Evolutionary conservation across 2,329 filamentous ascomycete species (phyloP).

Genomic region (Colletotrichum kahawae): DNA sequence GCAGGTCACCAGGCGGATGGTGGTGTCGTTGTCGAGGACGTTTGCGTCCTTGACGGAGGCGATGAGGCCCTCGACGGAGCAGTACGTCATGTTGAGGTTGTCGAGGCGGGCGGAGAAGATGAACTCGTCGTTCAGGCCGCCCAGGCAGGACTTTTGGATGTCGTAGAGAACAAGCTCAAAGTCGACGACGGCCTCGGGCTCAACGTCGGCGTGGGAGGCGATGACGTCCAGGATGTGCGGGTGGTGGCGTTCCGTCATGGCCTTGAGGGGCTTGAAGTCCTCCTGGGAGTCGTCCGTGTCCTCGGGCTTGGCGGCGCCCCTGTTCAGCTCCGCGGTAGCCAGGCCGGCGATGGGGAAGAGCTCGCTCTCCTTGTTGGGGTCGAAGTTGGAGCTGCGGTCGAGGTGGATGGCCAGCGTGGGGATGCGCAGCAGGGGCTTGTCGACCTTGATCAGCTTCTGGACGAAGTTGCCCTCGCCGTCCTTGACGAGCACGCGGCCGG

Average conservation of each 20-base stretch:
- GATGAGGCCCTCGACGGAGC: constrained; percentile 84
- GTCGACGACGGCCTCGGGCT: constrained; percentile 78
- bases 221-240: constrained; percentile 85
- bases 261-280: constrained; percentile 76
- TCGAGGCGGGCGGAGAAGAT: constrained; percentile 96
- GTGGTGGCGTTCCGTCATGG: constrained; percentile 84
- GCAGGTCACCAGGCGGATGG: constrained; percentile 89
- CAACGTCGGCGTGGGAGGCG: constrained; percentile 76
- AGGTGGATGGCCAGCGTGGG: constrained; percentile 95
- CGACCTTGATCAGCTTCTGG: constrained; percentile 87
- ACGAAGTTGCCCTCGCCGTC: constrained; percentile 75
- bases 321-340: constrained; percentile 86
- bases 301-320: constrained; percentile 51
- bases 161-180: constrained; percentile 98
- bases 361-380: constrained; percentile 97
- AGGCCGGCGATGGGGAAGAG: constrained; percentile 92
- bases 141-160: constrained; percentile 87
- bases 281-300: constrained; percentile 45
- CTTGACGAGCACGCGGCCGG: constrained; percentile 84
- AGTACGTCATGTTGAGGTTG: constrained; percentile 97
- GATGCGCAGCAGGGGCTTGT: constrained; percentile 88
- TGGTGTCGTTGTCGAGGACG: constrained; percentile 75
- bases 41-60: constrained; percentile 70
- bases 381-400: constrained; percentile 82
- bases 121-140: constrained; percentile 90